Evolutionary conservation across 2,329 filamentous ascomycete genomes (phyloP).

Genomic region (Beauveria brongniartii): DNA sequence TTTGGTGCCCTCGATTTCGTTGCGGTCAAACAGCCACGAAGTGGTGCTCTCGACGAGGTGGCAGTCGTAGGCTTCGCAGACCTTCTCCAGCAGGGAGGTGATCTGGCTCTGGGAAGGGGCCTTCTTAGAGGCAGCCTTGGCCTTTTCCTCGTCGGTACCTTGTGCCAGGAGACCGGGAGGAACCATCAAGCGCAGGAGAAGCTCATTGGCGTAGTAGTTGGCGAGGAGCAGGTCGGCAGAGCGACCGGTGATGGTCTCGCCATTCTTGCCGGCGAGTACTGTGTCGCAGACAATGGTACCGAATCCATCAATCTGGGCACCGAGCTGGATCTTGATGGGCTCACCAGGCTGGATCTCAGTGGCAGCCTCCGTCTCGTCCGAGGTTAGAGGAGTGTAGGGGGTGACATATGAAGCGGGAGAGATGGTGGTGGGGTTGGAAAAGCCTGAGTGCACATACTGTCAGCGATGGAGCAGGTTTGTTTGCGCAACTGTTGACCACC

Average conservation of each 20-base stretch:
- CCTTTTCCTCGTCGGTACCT: constrained; percentile 90
- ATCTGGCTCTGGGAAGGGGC: constrained; percentile 80
- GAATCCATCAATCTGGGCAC: constrained; percentile 96
- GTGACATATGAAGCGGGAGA: constrained; percentile 92
- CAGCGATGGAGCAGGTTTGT: constrained; percentile 11
- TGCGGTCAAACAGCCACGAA: constrained; percentile 91
- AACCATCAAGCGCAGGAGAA: constrained; percentile 82
- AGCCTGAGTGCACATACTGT: constrained; percentile 44
- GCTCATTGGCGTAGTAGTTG: constrained; percentile 91
- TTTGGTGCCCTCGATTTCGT: constrained; percentile 95
- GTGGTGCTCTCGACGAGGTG: constrained; percentile 96
- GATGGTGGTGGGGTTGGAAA: constrained; percentile 89
- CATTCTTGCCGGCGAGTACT: constrained; percentile 61
- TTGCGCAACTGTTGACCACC: constrained; percentile 21
- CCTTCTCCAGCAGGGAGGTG: constrained; percentile 79
- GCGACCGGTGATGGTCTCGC: constrained; percentile 62
- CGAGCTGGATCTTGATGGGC: constrained; percentile 95
- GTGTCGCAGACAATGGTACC: constrained; percentile 95
- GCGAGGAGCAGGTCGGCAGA: constrained; percentile 83
- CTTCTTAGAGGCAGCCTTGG: constrained; percentile 78
- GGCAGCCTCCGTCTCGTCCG: constrained; percentile 78
- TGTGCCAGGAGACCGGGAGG: constrained; percentile 78
- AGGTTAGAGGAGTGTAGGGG: constrained; percentile 85
- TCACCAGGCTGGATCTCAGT: constrained; percentile 76
- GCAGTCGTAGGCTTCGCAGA: constrained; percentile 83